phyloP scores from a whole-genome alignment of 225 moss, liverwort and hornwort genomes.

The Antitrichia curtipendula region DNA sequence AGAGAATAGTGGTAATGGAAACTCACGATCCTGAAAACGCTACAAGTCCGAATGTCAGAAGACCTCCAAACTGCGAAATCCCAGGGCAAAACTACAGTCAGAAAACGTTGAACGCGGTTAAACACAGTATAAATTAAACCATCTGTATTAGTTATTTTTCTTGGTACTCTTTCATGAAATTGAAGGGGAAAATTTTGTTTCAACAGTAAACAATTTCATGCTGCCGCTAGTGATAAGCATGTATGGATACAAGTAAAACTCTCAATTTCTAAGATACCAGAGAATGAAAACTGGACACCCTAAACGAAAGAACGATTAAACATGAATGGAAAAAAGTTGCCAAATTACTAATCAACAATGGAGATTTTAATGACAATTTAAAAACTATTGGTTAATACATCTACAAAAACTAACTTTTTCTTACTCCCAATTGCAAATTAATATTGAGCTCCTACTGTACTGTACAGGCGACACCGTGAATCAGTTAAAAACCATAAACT shows the following conservation, averaged over 20 bases:
- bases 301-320: neutral
- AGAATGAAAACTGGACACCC: neutral
- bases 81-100: neutral
- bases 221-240: neutral
- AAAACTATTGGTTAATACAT: neutral
- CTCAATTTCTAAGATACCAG: neutral
- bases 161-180: neutral
- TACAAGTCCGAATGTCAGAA: slow-evolving; percentile 66
- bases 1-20: neutral
- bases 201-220: neutral
- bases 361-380: neutral
- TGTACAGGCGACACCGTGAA: neutral
- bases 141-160: neutral
- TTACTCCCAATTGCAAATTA: neutral
- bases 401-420: neutral
- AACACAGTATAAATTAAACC: neutral
- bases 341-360: neutral
- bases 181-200: neutral
- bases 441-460: neutral
- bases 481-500: neutral
- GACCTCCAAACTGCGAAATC: slow-evolving; percentile 75
- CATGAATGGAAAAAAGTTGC: neutral
- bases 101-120: neutral
- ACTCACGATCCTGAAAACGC: slow-evolving; percentile 97
- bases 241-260: neutral